These are phyloP conservation scores for Fusarium vanettenii DNA, from an alignment of 2,329 filamentous ascomycete genomes.

Conservation along the genomic window DNA sequence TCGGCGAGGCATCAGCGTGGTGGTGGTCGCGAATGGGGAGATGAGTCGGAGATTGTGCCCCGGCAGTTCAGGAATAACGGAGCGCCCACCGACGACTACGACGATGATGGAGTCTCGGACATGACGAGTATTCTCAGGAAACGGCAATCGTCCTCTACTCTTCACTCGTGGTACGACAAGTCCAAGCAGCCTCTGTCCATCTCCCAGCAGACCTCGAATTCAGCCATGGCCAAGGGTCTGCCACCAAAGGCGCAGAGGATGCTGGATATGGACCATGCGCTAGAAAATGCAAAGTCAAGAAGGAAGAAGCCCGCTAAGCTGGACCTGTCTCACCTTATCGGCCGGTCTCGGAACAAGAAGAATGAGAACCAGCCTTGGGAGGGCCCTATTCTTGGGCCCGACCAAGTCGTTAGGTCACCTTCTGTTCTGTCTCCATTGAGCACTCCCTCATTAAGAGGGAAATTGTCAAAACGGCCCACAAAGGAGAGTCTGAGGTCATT, in stretches of 20 bases:
- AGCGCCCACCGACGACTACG: constrained; percentile 33
- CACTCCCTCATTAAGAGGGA: constrained; percentile 43
- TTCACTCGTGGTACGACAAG: constrained; percentile 68
- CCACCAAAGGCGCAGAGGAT: constrained; percentile 60
- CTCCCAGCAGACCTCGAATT: constrained; percentile 69
- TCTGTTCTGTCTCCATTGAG: constrained; percentile 55
- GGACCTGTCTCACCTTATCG: constrained; percentile 60
- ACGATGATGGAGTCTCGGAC: constrained; percentile 51
- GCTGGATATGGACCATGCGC: constrained; percentile 57
- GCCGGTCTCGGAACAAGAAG: constrained; percentile 45
- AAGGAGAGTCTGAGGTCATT: constrained; percentile 50
- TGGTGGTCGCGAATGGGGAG: constrained; percentile 39
- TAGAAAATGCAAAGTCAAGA: constrained; percentile 38
- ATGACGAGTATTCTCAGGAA: constrained; percentile 58
- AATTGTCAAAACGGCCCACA: constrained; percentile 50
- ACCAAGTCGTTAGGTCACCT: constrained; percentile 55
- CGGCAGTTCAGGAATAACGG: constrained; percentile 33
- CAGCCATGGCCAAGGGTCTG: constrained; percentile 67
- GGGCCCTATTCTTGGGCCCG: constrained; percentile 49
- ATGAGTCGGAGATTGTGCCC: constrained; percentile 43
- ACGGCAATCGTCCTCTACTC: constrained; percentile 65
- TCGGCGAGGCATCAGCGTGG: constrained; percentile 20
- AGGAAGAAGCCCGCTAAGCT: constrained; percentile 61
- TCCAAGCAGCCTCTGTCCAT: constrained; percentile 66
- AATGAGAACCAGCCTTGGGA: constrained; percentile 49